Evolutionary conservation across 2,329 filamentous ascomycete species (phyloP).

Genomic region (Alternaria longipes): DNA sequence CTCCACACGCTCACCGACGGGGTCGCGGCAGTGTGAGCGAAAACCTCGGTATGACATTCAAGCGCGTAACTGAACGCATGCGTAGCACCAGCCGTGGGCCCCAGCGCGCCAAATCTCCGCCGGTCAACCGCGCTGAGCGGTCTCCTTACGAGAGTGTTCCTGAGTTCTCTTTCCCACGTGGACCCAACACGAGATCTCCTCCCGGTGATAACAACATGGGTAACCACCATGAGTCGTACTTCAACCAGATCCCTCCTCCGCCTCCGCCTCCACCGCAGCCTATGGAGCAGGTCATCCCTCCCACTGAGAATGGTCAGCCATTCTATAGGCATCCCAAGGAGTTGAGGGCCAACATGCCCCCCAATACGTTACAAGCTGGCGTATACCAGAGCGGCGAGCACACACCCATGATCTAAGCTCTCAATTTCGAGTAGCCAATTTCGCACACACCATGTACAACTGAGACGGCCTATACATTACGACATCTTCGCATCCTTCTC

Average conservation of each 20-base stretch:
- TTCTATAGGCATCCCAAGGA: slow-evolving; percentile 57
- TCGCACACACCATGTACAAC: slow-evolving; percentile 15
- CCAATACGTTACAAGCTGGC: slow-evolving; percentile 55
- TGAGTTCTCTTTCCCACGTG: slow-evolving; percentile 42
- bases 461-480: slow-evolving; percentile 41
- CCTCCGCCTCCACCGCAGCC: slow-evolving; percentile 50
- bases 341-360: slow-evolving; percentile 61
- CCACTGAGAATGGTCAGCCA: slow-evolving; percentile 37
- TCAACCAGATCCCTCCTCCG: slow-evolving; percentile 45
- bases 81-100: slow-evolving; percentile 63
- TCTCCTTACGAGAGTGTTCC: slow-evolving; percentile 58
- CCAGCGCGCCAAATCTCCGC: slow-evolving; percentile 59
- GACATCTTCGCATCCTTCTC: slow-evolving; percentile 34
- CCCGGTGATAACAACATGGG: slow-evolving; percentile 28
- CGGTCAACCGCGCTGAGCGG: slow-evolving; percentile 41
- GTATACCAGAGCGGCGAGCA: slow-evolving; percentile 47
- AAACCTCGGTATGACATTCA: slow-evolving; percentile 61
- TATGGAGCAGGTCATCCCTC: slow-evolving; percentile 55
- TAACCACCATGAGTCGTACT: slow-evolving; percentile 37
- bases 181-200: slow-evolving; percentile 38
- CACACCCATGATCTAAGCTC: slow-evolving; percentile 48
- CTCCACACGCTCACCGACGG: slow-evolving; percentile 59
- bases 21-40: slow-evolving; percentile 67
- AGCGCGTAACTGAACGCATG: slow-evolving; percentile 65
- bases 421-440: background rate